A percentile compares a stretch with the other conserved stretches of the same genome.
Evolutionary conservation across 2,329 filamentous ascomycete species (phyloP).

Genomic region (Botrytis sinoallii): DNA sequence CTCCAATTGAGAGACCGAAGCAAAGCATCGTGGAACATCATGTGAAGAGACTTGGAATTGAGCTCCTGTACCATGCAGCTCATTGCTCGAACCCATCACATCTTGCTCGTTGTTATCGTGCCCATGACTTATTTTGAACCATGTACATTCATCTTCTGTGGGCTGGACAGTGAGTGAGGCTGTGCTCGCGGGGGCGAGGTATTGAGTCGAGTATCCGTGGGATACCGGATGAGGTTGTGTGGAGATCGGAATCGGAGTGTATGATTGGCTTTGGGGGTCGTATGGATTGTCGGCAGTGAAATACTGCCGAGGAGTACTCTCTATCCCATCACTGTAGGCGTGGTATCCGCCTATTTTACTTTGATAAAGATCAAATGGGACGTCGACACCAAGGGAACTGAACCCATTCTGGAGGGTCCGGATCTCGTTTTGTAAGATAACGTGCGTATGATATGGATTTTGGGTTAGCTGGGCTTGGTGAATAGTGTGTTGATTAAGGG

Average conservation of each 20-base stretch:
- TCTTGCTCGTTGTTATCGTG: not conserved
- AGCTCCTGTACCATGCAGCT: not conserved
- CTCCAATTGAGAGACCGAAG: constrained; percentile 7
- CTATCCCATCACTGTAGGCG: not conserved
- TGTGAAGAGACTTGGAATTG: not conserved
- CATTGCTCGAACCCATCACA: too few species aligned
- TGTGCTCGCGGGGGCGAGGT: not conserved
- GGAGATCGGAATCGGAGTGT: not conserved
- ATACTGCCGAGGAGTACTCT: not conserved
- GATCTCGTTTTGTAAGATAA: not conserved
- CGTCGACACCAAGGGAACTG: constrained; percentile 9
- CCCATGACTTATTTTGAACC: not conserved
- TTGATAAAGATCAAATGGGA: constrained; percentile 11
- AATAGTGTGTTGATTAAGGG: not conserved
- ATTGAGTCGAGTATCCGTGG: not conserved
- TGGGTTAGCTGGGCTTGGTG: not conserved
- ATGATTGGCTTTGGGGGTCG: not conserved
- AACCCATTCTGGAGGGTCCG: constrained; percentile 1
- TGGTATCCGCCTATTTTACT: not conserved
- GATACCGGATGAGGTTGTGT: not conserved
- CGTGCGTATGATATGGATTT: not conserved
- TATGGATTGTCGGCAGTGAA: not conserved
- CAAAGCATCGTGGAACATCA: not conserved
- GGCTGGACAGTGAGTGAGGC: not conserved
- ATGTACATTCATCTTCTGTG: not conserved